phyloP scores from a whole-genome alignment of 140 eudicot genomes.

The Flaveria floridana region DNA sequence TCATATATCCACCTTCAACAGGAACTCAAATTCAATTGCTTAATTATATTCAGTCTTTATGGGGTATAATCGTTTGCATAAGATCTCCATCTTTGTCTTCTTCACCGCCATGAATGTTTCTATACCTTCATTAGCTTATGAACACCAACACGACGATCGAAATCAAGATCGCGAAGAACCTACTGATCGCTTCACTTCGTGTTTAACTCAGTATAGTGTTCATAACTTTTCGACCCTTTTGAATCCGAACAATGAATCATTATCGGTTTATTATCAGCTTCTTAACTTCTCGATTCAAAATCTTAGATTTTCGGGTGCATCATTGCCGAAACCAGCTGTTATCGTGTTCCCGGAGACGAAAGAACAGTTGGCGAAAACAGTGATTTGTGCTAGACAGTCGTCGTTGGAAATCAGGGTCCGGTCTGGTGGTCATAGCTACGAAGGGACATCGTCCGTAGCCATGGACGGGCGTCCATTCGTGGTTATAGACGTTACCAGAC shows the following conservation, averaged over 20 bases:
- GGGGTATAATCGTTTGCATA: conserved; percentile 22
- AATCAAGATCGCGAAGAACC: conserved; percentile 18
- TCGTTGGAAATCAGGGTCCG: conserved; percentile 52
- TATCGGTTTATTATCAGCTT: conserved; percentile 34
- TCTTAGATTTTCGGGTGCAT: conserved; percentile 46
- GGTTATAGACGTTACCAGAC: conserved; percentile 58
- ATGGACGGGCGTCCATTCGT: conserved; percentile 51
- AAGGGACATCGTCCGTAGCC: conserved; percentile 58
- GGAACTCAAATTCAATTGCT: conserved; percentile 6
- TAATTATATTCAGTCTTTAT: background rate
- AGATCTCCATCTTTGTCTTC: conserved; percentile 12
- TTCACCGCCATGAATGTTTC: conserved; percentile 9
- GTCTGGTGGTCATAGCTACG: conserved; percentile 80
- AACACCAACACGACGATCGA: conserved; percentile 11
- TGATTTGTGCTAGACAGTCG: conserved; percentile 42
- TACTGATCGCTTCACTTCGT: conserved; percentile 32
- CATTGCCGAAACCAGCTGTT: conserved; percentile 56
- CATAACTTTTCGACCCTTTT: conserved; percentile 50
- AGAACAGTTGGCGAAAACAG: conserved; percentile 43
- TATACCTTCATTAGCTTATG: conserved; percentile 11
- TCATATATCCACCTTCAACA: background rate
- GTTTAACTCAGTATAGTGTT: conserved; percentile 47
- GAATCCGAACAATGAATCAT: conserved; percentile 28
- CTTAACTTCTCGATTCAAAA: conserved; percentile 69
- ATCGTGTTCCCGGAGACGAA: conserved; percentile 59